phyloP scores from a whole-genome alignment of 495 filamentous ascomycete species.

The Podospora tetraspora region DNA sequence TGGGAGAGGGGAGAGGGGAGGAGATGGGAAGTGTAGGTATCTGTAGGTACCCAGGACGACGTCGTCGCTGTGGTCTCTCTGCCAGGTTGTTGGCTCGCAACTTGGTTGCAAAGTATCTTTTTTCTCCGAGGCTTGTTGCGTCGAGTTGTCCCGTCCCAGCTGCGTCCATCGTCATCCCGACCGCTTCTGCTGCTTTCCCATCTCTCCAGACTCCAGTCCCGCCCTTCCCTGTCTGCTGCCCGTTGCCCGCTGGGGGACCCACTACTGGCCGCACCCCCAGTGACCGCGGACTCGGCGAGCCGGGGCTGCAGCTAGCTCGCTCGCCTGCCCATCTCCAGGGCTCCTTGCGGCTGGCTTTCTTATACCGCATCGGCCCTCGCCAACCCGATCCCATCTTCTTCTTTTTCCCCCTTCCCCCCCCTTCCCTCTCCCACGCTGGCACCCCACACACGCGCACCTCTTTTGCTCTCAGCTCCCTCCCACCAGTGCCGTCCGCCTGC shows the following conservation, averaged over 20 bases:
- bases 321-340: slow-evolving; percentile 7
- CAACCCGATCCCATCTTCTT: slow-evolving; percentile 11
- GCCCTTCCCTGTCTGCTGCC: neutral
- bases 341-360: slow-evolving; percentile 5
- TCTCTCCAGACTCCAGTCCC: neutral
- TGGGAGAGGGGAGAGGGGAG: no score
- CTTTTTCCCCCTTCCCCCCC: slow-evolving; percentile 5
- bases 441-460: slow-evolving; percentile 12
- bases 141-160: neutral
- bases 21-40: no score
- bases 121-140: neutral
- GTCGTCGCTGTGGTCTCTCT: neutral
- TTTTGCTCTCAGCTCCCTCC: neutral
- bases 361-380: slow-evolving; percentile 15
- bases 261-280: neutral
- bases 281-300: neutral
- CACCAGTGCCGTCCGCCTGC: no score
- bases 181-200: neutral
- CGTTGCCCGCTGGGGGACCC: neutral
- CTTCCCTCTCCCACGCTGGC: slow-evolving; percentile 1
- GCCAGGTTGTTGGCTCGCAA: neutral
- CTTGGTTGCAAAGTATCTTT: neutral
- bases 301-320: slow-evolving; percentile 4
- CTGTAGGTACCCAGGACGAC: no score
- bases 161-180: neutral